phyloP scores from a whole-genome alignment of 495 filamentous ascomycete species.

The Aspergillus panamensis region DNA sequence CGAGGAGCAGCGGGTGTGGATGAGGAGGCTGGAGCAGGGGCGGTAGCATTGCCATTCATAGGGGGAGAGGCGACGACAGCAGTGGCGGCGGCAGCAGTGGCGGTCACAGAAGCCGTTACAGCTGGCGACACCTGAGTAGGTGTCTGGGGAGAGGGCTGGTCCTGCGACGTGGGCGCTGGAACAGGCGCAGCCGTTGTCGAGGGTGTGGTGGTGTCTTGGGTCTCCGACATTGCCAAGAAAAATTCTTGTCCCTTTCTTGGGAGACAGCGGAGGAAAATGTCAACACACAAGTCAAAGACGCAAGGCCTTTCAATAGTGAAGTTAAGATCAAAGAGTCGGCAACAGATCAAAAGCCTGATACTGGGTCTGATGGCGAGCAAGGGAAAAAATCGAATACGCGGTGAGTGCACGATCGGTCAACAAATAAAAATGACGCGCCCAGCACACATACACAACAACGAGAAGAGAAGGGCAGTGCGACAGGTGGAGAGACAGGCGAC shows the following conservation, averaged over 20 bases:
- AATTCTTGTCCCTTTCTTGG: constrained; percentile 28
- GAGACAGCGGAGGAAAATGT: constrained; percentile 20
- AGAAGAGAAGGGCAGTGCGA: not conserved
- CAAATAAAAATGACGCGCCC: constrained; percentile 11
- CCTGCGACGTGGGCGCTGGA: constrained; percentile 28
- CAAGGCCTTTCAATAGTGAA: constrained; percentile 4
- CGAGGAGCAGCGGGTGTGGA: constrained; percentile 13
- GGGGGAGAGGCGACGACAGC: constrained; percentile 41
- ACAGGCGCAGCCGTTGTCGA: constrained; percentile 26
- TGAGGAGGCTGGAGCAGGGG: constrained; percentile 8
- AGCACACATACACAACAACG: not conserved
- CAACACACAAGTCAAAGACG: constrained; percentile 10
- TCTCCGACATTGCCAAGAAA: constrained; percentile 35
- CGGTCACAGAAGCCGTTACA: constrained; percentile 38
- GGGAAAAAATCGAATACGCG: constrained; percentile 1
- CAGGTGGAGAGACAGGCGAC: not conserved
- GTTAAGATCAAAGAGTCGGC: not conserved
- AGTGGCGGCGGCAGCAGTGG: constrained; percentile 45
- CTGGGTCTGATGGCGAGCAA: not conserved
- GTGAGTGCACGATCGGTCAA: constrained; percentile 5
- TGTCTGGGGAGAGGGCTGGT: constrained; percentile 22
- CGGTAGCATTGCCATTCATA: constrained; percentile 29
- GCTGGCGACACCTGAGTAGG: constrained; percentile 31
- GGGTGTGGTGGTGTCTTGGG: constrained; percentile 24
- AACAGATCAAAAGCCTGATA: not conserved